A percentile compares a stretch with the other conserved stretches of the same genome.
These are phyloP conservation scores for Dactylonectria macrodidyma DNA, from an alignment of 2,329 filamentous ascomycete species.

Conservation along the genomic window DNA sequence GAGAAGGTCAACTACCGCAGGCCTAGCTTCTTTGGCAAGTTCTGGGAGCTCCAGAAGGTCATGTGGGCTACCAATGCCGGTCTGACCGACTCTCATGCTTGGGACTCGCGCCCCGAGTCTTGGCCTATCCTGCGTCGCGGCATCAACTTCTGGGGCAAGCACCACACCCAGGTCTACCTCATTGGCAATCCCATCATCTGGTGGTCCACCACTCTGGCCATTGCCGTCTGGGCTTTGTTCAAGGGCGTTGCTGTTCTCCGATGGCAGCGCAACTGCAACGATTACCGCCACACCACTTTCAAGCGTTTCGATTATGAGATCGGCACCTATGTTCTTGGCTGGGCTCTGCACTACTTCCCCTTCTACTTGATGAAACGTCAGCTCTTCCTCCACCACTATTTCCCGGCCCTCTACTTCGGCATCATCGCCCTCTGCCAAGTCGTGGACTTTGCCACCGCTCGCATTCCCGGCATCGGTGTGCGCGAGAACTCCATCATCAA, in stretches of 20 bases:
- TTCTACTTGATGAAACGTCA: conserved; percentile 99
- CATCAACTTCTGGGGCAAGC: conserved; percentile 99
- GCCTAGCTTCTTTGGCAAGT: conserved; percentile 97
- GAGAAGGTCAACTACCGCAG: conserved; percentile 97
- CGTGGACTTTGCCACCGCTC: conserved; percentile 86
- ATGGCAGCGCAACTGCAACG: conserved; percentile 93
- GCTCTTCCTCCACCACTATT: conserved; percentile 98
- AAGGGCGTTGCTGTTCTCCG: conserved; percentile 90
- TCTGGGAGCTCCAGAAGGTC: conserved; percentile 96
- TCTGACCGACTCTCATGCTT: conserved; percentile 94
- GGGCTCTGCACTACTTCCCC: conserved; percentile 99
- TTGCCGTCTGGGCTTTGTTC: conserved; percentile 84
- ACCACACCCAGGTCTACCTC: conserved; percentile 95
- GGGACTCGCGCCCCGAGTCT: conserved; percentile 94
- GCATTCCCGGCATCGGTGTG: conserved; percentile 78
- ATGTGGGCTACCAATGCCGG: conserved; percentile 99
- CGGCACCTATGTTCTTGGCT: conserved; percentile 89
- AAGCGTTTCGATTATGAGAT: conserved; percentile 99
- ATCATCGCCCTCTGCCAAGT: conserved; percentile 90
- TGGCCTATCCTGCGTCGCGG: conserved; percentile 94
- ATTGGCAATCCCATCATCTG: conserved; percentile 96
- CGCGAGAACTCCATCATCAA: conserved; percentile 79
- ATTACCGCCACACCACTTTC: conserved; percentile 87
- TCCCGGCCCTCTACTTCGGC: conserved; percentile 96
- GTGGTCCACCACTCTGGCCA: conserved; percentile 88